phyloP scores from a whole-genome alignment of 1,284 basidiomycete genomes.

The Thecaphora frezii region DNA sequence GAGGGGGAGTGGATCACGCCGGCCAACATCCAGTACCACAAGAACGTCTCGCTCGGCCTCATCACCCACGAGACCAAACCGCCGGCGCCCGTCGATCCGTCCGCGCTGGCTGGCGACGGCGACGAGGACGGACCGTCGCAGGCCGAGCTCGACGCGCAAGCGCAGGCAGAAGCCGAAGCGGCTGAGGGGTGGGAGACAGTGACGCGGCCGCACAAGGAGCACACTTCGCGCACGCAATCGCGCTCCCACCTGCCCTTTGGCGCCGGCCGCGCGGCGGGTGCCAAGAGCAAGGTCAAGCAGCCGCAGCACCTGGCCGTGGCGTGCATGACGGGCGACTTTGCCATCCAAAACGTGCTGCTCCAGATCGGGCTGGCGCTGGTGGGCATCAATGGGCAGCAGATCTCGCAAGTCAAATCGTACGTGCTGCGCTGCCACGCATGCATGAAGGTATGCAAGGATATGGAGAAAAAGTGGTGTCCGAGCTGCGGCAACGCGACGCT shows the following conservation, averaged over 20 bases:
- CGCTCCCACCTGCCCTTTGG: neutral
- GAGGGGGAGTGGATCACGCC: slow-evolving; percentile 89
- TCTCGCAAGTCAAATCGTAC: slow-evolving; percentile 91
- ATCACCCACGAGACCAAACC: slow-evolving; percentile 35
- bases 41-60: slow-evolving; percentile 79
- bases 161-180: neutral
- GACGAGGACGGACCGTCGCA: neutral
- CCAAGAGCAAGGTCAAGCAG: slow-evolving; percentile 57
- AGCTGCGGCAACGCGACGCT: slow-evolving; percentile 93
- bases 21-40: slow-evolving; percentile 80
- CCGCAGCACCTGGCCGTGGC: slow-evolving; percentile 61
- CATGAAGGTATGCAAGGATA: slow-evolving; percentile 97
- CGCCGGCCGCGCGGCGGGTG: neutral
- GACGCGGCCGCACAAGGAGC: neutral
- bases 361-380: slow-evolving; percentile 92
- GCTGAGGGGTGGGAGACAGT: slow-evolving; percentile 3
- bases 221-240: neutral
- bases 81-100: neutral
- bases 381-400: slow-evolving; percentile 86
- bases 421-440: slow-evolving; percentile 96
- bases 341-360: slow-evolving; percentile 95
- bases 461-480: slow-evolving; percentile 93
- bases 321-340: slow-evolving; percentile 90
- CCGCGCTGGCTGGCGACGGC: neutral
- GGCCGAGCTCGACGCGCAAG: neutral